A percentile compares a stretch with the other conserved stretches of the same genome.
Conservation (phyloP, 2,329 filamentous ascomycete species). For the Nothopassalora personata region DNA sequence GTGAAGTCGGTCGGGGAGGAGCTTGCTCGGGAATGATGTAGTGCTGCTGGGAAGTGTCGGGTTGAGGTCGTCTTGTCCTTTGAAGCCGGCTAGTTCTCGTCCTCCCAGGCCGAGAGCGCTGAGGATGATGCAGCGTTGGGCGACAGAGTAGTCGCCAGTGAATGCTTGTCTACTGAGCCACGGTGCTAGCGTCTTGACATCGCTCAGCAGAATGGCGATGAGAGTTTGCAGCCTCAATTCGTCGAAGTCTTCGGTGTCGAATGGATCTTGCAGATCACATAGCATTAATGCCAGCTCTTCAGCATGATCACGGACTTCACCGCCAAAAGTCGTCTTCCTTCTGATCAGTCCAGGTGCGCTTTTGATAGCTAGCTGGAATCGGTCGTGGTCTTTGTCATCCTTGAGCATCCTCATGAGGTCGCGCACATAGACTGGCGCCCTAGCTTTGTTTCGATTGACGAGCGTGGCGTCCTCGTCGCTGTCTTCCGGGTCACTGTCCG, state of each 20-base stretch:
- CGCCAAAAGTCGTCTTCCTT: conserved; percentile 81
- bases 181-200: conserved; percentile 70
- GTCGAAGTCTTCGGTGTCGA: conserved; percentile 72
- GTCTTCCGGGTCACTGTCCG: conserved; percentile 82
- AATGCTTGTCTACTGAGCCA: conserved; percentile 86
- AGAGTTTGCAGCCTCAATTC: conserved; percentile 72
- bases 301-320: conserved; percentile 77
- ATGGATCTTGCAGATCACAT: conserved; percentile 77
- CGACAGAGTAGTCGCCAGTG: conserved; percentile 82
- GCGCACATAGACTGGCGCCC: conserved; percentile 82
- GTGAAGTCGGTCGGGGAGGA: conserved; percentile 68
- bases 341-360: conserved; percentile 77
- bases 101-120: conserved; percentile 76
- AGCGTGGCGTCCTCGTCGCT: conserved; percentile 90
- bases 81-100: conserved; percentile 76
- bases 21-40: conserved; percentile 69
- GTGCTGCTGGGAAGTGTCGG: conserved; percentile 26
- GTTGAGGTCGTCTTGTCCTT: conserved; percentile 47
- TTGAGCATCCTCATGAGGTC: conserved; percentile 74
- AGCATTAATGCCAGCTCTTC: conserved; percentile 74
- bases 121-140: conserved; percentile 76
- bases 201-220: conserved; percentile 71
- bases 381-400: conserved; percentile 77
- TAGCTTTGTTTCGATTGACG: conserved; percentile 74
- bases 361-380: conserved; percentile 70